phyloP scores from a whole-genome alignment of 2,329 filamentous ascomycete species.

The Thyridium curvatum region DNA sequence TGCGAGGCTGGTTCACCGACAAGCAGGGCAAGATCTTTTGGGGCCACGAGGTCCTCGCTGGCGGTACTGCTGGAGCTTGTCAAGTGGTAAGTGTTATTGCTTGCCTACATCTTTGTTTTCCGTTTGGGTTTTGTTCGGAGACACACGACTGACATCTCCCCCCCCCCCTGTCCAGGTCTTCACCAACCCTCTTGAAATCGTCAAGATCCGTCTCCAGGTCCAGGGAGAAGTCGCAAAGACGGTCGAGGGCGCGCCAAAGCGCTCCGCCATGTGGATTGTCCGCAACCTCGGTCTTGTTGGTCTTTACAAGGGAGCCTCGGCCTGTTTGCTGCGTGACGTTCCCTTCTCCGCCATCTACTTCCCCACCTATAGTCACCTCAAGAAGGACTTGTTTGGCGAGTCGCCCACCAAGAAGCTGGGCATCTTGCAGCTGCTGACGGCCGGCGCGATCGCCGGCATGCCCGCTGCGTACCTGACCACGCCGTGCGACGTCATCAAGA shows the following conservation, averaged over 20 bases:
- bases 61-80: slow-evolving; percentile 84
- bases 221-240: slow-evolving; percentile 93
- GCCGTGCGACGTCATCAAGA: slow-evolving; percentile 98
- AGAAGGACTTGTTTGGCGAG: slow-evolving; percentile 91
- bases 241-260: slow-evolving; percentile 73
- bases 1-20: slow-evolving; percentile 69
- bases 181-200: slow-evolving; percentile 96
- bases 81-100: slow-evolving; percentile 75
- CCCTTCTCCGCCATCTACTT: slow-evolving; percentile 99
- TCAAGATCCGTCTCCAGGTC: slow-evolving; percentile 97
- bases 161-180: slow-evolving; percentile 60
- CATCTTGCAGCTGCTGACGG: slow-evolving; percentile 82
- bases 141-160: slow-evolving; percentile 5
- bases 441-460: slow-evolving; percentile 92
- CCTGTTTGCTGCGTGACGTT: slow-evolving; percentile 90
- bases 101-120: slow-evolving; percentile 3
- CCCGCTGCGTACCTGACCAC: slow-evolving; percentile 92
- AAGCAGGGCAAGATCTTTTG: slow-evolving; percentile 67
- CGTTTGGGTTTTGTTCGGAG: neutral
- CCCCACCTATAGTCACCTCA: slow-evolving; percentile 91
- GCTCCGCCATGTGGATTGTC: slow-evolving; percentile 97
- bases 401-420: slow-evolving; percentile 80
- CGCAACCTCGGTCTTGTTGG: slow-evolving; percentile 89
- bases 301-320: slow-evolving; percentile 92
- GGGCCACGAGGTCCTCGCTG: slow-evolving; percentile 72